Evolutionary conservation across 2,329 filamentous ascomycete genomes (phyloP).

Genomic region (Trichophyton verrucosum): DNA sequence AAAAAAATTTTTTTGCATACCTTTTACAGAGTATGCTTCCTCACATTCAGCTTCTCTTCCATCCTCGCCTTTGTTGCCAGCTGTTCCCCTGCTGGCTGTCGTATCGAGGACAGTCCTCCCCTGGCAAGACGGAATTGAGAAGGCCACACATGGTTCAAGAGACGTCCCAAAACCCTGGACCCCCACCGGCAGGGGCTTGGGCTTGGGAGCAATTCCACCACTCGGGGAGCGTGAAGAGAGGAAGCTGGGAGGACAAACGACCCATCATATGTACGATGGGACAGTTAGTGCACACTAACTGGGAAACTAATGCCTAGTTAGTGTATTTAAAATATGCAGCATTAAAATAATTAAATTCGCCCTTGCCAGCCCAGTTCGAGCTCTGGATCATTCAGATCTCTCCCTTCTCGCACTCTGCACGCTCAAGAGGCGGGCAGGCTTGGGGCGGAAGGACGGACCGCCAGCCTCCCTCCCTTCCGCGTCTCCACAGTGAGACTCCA

Average conservation of each 20-base stretch:
- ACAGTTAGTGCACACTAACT: background rate
- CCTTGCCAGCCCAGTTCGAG: background rate
- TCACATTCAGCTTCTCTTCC: background rate
- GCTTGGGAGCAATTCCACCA: background rate
- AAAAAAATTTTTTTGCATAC: background rate
- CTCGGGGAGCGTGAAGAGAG: background rate
- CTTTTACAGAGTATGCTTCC: background rate
- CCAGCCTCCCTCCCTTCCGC: conserved; percentile 4
- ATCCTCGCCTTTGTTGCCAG: background rate
- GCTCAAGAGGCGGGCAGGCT: background rate
- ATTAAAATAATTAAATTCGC: background rate
- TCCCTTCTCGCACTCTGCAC: too few relatives aligned
- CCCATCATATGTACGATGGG: background rate
- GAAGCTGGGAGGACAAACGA: background rate
- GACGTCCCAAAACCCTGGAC: background rate
- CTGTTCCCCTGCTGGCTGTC: background rate
- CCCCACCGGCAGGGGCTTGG: background rate
- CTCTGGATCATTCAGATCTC: background rate
- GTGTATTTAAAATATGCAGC: background rate
- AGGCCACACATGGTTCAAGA: background rate
- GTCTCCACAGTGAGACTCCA: background rate
- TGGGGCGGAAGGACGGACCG: background rate
- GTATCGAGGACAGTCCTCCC: background rate
- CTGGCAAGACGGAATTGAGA: background rate
- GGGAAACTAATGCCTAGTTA: background rate